Evolutionary conservation across 2,329 filamentous ascomycete species (phyloP), one percentile per base, ranked within the genome.

Genomic region (Scopulariopsis brevicaulis): DNA sequence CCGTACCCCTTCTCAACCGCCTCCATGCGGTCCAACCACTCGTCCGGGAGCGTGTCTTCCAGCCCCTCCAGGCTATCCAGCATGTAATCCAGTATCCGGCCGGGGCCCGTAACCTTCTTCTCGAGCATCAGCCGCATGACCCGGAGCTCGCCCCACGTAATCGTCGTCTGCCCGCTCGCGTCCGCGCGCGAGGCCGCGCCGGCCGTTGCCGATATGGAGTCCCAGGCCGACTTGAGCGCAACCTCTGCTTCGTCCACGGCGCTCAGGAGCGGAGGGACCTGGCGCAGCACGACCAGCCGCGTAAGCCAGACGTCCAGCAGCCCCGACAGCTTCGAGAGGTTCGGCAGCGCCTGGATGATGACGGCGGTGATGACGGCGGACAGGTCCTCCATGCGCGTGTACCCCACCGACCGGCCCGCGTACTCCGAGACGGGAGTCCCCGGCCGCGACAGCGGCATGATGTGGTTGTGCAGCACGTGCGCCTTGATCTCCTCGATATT

Each of bases 341-440:
- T 86, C 1, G 94, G 94, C 22, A 99, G 77, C 3, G 90, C 84
- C 67, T 94, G 89, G n/a, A 99, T 74, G 20, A 96, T 88, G 37
- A 93, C 96, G 32, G 92, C 89, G 1, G 94, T 96, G 59, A 97
- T 82, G 53, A 97, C 80, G 25, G 93, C 90, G 10, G 90, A 92
- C 65, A 96, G 84, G 69, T 97, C 94, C 64, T 94, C 91, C 77
- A 97, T 83, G 60, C 53, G 57, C 32, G 40, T 53, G 46, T 51
- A 59, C 40, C 24, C 10, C 18, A 59, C 7, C 3, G 53, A 25
- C 70, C 73, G 14, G 74, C 76, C 50, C 80, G 76, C 59, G 81
- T 84, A 25, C 2, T 67, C 65, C 20, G 69, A 67, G 40, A 70
- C 63, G 3, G 72, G 71, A 11, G 70, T 72, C 20, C 65, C 65